Conservation (phyloP, 345 rosid genomes). For the Erucastrum elatum region DNA sequence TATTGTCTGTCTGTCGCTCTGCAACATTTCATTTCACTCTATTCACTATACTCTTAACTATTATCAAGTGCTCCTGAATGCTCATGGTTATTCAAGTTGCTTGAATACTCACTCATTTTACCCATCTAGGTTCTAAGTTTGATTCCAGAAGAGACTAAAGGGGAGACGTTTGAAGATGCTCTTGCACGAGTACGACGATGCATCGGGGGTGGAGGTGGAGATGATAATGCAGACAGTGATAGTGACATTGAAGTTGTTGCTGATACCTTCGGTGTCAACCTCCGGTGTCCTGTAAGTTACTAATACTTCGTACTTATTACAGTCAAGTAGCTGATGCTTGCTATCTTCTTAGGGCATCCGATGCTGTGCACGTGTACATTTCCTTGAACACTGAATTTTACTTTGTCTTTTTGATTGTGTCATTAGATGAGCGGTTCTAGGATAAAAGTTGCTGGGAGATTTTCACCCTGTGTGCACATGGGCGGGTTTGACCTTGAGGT, state of each 20-base stretch:
- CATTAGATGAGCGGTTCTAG: constrained; percentile 95
- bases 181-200: constrained; percentile 90
- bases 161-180: constrained; percentile 83
- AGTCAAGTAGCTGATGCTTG: constrained; percentile 7
- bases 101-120: constrained; percentile 7
- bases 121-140: constrained; percentile 64
- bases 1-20: constrained; percentile 4
- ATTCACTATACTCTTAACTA: background rate
- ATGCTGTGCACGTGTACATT: background rate
- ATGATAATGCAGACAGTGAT: constrained; percentile 87
- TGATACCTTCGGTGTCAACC: constrained; percentile 71
- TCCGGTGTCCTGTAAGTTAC: constrained; percentile 93
- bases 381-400: constrained; percentile 5
- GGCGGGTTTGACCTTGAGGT: constrained; percentile 97
- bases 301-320: constrained; percentile 1
- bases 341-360: constrained; percentile 3
- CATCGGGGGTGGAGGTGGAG: constrained; percentile 79
- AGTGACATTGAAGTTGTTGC: constrained; percentile 99
- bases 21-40: constrained; percentile 1
- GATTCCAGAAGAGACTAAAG: constrained; percentile 84
- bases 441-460: constrained; percentile 96
- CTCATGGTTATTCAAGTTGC: constrained; percentile 18
- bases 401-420: background rate
- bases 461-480: constrained; percentile 92
- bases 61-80: constrained; percentile 7